Evolutionary conservation across 345 rosid genomes (phyloP), one percentile per base, ranked within the genome.

Genomic region (Euphorbia pulcherrima): DNA sequence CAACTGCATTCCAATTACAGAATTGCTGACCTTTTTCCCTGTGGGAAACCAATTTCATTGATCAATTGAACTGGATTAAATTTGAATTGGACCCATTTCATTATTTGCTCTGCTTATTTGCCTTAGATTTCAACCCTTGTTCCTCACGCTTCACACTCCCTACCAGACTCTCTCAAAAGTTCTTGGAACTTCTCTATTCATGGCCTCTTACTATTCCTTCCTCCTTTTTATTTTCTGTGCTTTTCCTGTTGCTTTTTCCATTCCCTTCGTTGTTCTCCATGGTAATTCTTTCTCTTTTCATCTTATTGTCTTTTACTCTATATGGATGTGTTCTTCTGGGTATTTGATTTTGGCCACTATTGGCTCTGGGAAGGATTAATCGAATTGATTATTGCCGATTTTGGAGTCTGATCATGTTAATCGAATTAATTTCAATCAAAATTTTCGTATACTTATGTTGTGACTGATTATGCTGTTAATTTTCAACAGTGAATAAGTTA

Each of bases 231-330:
- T 60, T 48, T 76, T 76, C 23, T 41, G 61, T 56, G 51, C 64
- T 55, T 17, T 79, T 64, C 81, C 84, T 4, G 70, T 81, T 70
- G 78, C 86, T 55, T 62, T 68, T 64, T 83, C 90, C 17, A 52
- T 84, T 61, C 97, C 97, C 41, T 90, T 90, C 69, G 71, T 90
- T 40, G 76, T 90, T 60, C 79, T 90, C 68, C 97, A 90, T 73
- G 95, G 97, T 68, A 81, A 75, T 5, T 67, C 80, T 74, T 5
- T 26, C 3, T 54, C 54, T 39, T 17, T 51, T 23, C 12, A 21
- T 33, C 53, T n/a, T 23, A 26, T 60, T 33, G 30, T 55, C 20
- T 24, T 40, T 16, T 40, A 18, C 21, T 44, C n/a, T 21, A 33
- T 18, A 23, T 23, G 23, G 60, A 29, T 60, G 26, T 48, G 26